These are phyloP conservation scores for Aspergillus haitiensis DNA, from an alignment of 495 filamentous ascomycete species.

Conservation along the genomic window DNA sequence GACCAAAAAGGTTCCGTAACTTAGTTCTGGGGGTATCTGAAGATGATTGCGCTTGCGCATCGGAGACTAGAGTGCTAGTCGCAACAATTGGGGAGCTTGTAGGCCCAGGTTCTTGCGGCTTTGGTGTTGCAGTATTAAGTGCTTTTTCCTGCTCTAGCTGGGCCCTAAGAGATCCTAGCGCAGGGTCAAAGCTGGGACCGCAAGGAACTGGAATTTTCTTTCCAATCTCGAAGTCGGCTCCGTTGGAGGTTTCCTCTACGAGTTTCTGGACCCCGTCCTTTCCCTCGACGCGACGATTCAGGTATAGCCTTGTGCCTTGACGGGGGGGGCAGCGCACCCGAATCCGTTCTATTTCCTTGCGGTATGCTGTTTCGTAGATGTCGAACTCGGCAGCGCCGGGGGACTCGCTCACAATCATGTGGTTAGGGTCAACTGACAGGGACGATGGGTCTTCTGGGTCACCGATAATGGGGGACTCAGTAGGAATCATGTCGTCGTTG, in stretches of 20 bases:
- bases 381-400: slow-evolving; percentile 77
- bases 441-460: slow-evolving; percentile 30
- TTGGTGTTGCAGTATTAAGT: background rate
- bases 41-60: slow-evolving; percentile 22
- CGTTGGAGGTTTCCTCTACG: slow-evolving; percentile 28
- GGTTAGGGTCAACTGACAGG: slow-evolving; percentile 7
- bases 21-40: slow-evolving; percentile 25
- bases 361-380: slow-evolving; percentile 85
- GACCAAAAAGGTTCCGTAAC: slow-evolving; percentile 27
- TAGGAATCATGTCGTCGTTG: slow-evolving; percentile 16
- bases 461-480: slow-evolving; percentile 23
- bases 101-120: slow-evolving; percentile 13
- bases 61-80: slow-evolving; percentile 18
- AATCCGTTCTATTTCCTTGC: slow-evolving; percentile 77
- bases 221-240: slow-evolving; percentile 16
- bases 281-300: slow-evolving; percentile 61
- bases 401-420: slow-evolving; percentile 69
- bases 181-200: slow-evolving; percentile 18
- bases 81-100: slow-evolving; percentile 29
- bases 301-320: slow-evolving; percentile 48
- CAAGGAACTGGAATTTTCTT: slow-evolving; percentile 21
- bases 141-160: slow-evolving; percentile 24
- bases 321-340: slow-evolving; percentile 37
- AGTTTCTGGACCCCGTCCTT: slow-evolving; percentile 47
- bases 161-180: slow-evolving; percentile 21